Evolutionary conservation across 2,329 filamentous ascomycete genomes (phyloP).

Genomic region (Periconia macrospinosa): DNA sequence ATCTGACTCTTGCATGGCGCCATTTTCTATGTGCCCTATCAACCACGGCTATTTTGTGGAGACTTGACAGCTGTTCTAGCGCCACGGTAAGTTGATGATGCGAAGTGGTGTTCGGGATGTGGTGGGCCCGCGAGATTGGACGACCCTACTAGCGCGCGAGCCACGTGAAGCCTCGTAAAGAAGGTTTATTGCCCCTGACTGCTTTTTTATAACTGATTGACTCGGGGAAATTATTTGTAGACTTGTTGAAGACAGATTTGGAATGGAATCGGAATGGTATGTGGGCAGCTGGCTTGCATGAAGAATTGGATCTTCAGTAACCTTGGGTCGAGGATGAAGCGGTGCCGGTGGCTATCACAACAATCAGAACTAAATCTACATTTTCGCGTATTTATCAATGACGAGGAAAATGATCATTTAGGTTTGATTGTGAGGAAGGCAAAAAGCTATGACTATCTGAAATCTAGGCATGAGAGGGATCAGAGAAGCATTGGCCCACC

Average conservation of each 20-base stretch:
- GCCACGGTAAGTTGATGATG: not conserved
- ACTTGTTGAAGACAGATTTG: not conserved
- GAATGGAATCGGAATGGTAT: not conserved
- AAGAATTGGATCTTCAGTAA: too few relatives aligned
- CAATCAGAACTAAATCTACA: not conserved
- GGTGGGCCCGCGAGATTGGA: slow-evolving; percentile 1
- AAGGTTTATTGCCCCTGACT: slow-evolving; percentile 8
- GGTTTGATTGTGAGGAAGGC: not conserved
- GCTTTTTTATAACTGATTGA: not conserved
- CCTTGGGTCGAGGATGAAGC: not conserved
- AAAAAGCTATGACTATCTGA: not conserved
- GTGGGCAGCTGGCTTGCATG: not conserved
- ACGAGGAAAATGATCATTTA: not conserved
- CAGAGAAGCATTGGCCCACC: not conserved
- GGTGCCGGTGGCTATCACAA: not conserved
- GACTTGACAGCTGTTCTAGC: slow-evolving; percentile 11
- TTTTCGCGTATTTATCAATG: not conserved
- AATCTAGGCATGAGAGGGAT: not conserved
- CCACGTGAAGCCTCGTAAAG: slow-evolving; percentile 5
- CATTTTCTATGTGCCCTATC: slow-evolving; percentile 8
- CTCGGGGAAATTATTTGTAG: not conserved
- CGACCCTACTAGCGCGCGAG: slow-evolving; percentile 9
- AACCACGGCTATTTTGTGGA: not conserved
- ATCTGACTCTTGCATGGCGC: slow-evolving; percentile 2
- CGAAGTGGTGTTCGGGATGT: slow-evolving; percentile 5